Conservation (phyloP, 768 basidiomycete species). For the Sporobolomyces roseus region DNA sequence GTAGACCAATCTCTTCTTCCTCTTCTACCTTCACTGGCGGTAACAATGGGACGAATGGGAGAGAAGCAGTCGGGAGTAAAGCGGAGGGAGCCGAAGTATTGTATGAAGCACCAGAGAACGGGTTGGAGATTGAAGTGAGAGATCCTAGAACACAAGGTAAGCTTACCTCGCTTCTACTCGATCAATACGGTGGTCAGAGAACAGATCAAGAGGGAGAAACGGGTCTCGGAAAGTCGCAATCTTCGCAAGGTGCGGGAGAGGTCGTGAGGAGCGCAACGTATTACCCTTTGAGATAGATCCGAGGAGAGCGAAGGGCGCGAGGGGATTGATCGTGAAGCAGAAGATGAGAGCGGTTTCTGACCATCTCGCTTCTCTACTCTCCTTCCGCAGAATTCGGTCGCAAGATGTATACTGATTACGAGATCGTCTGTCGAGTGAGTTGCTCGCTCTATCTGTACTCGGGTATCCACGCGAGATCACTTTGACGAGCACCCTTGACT, state of each 20-base stretch:
- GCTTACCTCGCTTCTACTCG: slow-evolving; percentile 34
- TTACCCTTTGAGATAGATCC: too few relatives aligned
- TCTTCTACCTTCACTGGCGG: background rate
- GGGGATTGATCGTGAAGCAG: too few relatives aligned
- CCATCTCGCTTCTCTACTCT: background rate
- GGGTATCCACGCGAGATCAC: too few relatives aligned
- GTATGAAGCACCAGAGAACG: slow-evolving; percentile 95
- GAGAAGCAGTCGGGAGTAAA: background rate
- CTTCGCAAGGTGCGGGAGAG: too few relatives aligned
- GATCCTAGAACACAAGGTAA: slow-evolving; percentile 95
- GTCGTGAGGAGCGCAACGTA: too few relatives aligned
- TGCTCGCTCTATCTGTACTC: background rate
- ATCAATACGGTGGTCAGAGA: too few relatives aligned
- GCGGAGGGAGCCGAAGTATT: slow-evolving; percentile 70
- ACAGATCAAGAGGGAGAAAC: too few relatives aligned
- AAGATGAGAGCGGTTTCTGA: too few relatives aligned
- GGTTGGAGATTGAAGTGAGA: slow-evolving; percentile 92
- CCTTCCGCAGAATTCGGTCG: slow-evolving; percentile 74
- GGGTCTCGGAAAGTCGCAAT: too few relatives aligned
- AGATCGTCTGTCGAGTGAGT: slow-evolving; percentile 89
- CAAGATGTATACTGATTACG: slow-evolving; percentile 99
- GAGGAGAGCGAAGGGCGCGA: too few relatives aligned
- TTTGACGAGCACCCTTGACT: too few relatives aligned
- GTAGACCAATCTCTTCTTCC: slow-evolving; percentile 1
- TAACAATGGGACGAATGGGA: background rate